A percentile compares a stretch with the other conserved stretches of the same genome.
Conservation (phyloP, 1,139 yeast species). For the Eremothecium gossypii region DNA sequence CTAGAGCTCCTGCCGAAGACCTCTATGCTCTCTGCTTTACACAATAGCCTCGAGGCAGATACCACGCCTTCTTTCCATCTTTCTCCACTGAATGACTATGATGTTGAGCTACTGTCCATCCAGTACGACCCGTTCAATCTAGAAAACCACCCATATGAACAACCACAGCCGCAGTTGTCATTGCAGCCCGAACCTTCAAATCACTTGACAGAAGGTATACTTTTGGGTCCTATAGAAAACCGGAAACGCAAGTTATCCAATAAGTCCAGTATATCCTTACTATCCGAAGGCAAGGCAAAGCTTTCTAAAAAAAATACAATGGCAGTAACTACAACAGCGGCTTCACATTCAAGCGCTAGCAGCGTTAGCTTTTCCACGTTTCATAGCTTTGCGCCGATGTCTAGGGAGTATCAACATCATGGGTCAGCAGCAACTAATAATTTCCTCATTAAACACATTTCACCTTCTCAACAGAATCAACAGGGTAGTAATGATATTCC, state of each 20-base stretch:
- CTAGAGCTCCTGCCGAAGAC: slow-evolving; percentile 5
- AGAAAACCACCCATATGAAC: not conserved
- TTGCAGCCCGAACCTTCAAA: not conserved
- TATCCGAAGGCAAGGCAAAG: slow-evolving; percentile 7
- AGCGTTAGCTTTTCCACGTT: slow-evolving; percentile 4
- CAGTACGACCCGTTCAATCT: slow-evolving; percentile 1
- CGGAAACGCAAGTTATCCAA: slow-evolving; percentile 1
- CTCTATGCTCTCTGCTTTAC: slow-evolving; percentile 1
- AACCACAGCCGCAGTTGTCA: not conserved
- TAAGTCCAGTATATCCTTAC: slow-evolving; percentile 3
- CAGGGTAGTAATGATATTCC: slow-evolving; percentile 5
- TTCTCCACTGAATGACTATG: slow-evolving; percentile 4
- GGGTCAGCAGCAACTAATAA: slow-evolving; percentile 1
- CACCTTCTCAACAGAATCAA: slow-evolving; percentile 2
- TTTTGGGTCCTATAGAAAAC: not conserved
- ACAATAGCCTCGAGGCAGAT: slow-evolving; percentile 3
- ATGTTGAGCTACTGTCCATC: slow-evolving; percentile 3
- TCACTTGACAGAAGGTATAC: not conserved
- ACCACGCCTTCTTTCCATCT: slow-evolving; percentile 3
- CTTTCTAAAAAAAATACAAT: slow-evolving; percentile 9
- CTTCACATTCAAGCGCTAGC: slow-evolving; percentile 4
- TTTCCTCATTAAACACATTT: slow-evolving; percentile 6
- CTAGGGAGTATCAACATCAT: slow-evolving; percentile 4
- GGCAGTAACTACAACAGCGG: slow-evolving; percentile 6
- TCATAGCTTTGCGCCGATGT: slow-evolving; percentile 6